Evolutionary conservation across 169 alveolate species (phyloP).

Genomic region (Besnoitia besnoiti): DNA sequence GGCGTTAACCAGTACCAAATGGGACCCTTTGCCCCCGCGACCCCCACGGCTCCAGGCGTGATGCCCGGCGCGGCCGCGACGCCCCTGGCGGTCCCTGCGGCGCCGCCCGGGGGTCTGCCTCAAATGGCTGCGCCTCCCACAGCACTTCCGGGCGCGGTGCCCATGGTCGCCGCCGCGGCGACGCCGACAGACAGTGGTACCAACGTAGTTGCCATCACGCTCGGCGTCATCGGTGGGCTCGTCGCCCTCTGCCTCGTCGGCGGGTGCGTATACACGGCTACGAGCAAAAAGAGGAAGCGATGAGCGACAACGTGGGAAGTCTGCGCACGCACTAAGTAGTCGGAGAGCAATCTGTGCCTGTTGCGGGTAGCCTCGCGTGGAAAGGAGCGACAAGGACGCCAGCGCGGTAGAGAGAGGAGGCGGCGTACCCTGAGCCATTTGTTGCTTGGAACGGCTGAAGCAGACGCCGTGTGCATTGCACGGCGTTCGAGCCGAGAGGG

Average conservation of each 20-base stretch:
- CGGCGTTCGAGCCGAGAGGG: too few species aligned
- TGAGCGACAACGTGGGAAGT: not conserved
- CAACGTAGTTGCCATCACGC: not conserved
- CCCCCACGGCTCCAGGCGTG: not conserved
- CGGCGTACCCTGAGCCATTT: too few species aligned
- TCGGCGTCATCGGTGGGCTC: slow-evolving; percentile 7
- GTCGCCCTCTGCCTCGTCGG: not conserved
- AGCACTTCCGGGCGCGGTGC: not conserved
- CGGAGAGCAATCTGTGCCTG: not conserved
- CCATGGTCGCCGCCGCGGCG: not conserved
- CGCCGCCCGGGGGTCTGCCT: not conserved
- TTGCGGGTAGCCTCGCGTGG: not conserved
- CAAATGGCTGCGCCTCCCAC: not conserved
- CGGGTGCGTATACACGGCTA: not conserved
- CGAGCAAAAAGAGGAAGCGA: not conserved
- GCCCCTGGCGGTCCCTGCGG: not conserved
- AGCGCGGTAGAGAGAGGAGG: too few species aligned
- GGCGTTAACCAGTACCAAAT: slow-evolving; percentile 9
- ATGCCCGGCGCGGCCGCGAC: slow-evolving; percentile 4
- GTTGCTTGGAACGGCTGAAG: too few species aligned
- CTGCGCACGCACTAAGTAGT: not conserved
- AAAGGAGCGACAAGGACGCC: too few species aligned
- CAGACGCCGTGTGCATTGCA: too few species aligned
- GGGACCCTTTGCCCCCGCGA: slow-evolving; percentile 1
- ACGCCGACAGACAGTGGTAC: not conserved